Evolutionary conservation across 176 grass and related monocot genomes (phyloP), one percentile per base, ranked within the genome.

Genomic region (Canna indica): DNA sequence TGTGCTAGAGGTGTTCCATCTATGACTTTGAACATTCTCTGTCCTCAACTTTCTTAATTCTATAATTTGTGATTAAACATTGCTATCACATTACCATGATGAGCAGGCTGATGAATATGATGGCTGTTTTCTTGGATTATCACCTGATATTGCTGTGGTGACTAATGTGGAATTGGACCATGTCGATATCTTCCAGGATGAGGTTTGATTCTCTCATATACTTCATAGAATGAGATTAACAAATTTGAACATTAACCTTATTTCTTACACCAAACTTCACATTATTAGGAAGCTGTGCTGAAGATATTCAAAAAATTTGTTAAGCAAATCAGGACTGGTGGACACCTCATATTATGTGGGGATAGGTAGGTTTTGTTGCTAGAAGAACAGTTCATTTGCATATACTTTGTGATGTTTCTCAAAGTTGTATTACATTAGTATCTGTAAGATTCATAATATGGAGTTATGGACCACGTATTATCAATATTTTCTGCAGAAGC

Each of bases 121-220:
- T 72, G 50, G 47, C 47, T 72, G 69, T 72, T 72, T 72, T 30
- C 69, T 72, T 56, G 69, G 69, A 28, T 20, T 72, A 33, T 72
- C 69, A 52, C 69, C 69, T 72, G 33, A 34, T 72, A 53, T 72
- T 72, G 69, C 69, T 52, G 69, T 72, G 29, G 69, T 72, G 31
- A 72, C 69, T 20, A 72, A 72, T 72, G 69, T 72, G 29, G 69
- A 72, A 72, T 72, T 47, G 69, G 69, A 72, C 46, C 69, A 72
- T 72, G 69, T 72, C 9, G 69, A 72, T 35, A 26, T 72, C 69
- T 72, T 72, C 33, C 46, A 50, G 47, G 47, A 56, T 54, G 69
- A 72, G 69, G 69, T 48, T 48, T 72, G 31, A 33, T 53, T 34
- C n/a, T 72, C 46, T 54, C 50, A 22, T 56, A 54, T 72, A 8